Evolutionary conservation across 352 stramenopile genomes (phyloP).

Genomic region (Hyaloperonospora arabidopsidis): DNA sequence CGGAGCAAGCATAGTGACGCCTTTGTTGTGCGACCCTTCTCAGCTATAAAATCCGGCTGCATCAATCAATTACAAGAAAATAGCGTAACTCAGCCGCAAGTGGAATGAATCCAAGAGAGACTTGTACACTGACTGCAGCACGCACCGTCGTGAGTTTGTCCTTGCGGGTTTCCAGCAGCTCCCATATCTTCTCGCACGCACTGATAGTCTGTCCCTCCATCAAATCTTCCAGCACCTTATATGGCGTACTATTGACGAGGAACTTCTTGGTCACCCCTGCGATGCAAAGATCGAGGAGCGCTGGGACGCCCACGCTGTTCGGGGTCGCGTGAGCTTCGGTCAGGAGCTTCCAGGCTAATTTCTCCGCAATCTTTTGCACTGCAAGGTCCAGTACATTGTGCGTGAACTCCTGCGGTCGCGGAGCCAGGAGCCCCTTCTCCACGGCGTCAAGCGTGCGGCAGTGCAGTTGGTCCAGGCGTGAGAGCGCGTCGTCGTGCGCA

Average conservation of each 20-base stretch:
- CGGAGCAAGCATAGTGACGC: conserved; percentile 70
- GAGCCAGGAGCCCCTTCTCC: conserved; percentile 27
- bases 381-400: conserved; percentile 69
- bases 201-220: conserved; percentile 83
- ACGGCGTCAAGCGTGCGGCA: conserved; percentile 26
- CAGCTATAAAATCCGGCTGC: conserved; percentile 58
- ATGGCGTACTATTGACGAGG: conserved; percentile 63
- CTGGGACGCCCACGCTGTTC: conserved; percentile 49
- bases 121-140: not conserved
- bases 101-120: conserved; percentile 1
- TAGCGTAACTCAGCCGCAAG: not conserved
- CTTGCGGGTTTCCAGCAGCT: conserved; percentile 71
- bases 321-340: conserved; percentile 46
- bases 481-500: conserved; percentile 42
- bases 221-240: conserved; percentile 81
- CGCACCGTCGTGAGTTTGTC: conserved; percentile 53
- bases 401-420: conserved; percentile 35
- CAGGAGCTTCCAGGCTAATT: conserved; percentile 72
- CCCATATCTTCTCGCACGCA: conserved; percentile 82
- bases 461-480: conserved; percentile 42
- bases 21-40: conserved; percentile 64
- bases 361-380: conserved; percentile 73
- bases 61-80: conserved; percentile 1
- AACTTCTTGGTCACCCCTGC: conserved; percentile 56
- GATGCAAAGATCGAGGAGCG: conserved; percentile 77